Evolutionary conservation across 2,329 filamentous ascomycete genomes (phyloP), one percentile per base, ranked within the genome.

Genomic region (Trichophyton equinum): DNA sequence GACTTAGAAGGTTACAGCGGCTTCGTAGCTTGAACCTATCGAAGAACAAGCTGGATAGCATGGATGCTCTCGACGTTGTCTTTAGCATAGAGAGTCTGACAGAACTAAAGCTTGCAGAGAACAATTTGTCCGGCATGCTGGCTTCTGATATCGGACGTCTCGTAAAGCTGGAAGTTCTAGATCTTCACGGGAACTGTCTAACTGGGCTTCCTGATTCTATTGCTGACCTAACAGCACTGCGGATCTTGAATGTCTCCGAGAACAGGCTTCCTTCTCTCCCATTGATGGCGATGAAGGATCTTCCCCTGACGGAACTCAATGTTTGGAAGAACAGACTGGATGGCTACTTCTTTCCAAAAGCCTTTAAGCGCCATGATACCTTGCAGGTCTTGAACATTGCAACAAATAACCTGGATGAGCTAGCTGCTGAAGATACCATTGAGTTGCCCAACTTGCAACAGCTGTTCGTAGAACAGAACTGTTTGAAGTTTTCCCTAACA

Each of bases 11-110:
- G 58, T 78, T 97, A 42, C 80, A 85, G 57, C 78, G 86, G 63
- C 79, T 99, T 60, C 91, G 89, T 1, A 86, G 83, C 2, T 77
- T 99, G 57, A 96, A 97, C 67, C 73, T 99, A 68, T 88, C 90
- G 5, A 86, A 89, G 60, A 97, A 97, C 68, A 84, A 85, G 61
- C 82, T 99, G 27, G 80, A 81, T 1, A 89, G 53, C 40, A 63
- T 89, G 69, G 80, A 84, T 58, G 82, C 83, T 55, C 77, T 96
- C 4, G 83, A 89, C 22, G 78, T 89, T 0, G 83, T 97, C 36
- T 80, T 84, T 13, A 85, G 94, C 68, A 85, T 96, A 60, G 74
- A 76, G 0, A 81, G 82, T 1, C 76, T 99, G 1, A 83, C 85
- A 38, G 91, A 96, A 67, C 77, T 99, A 13, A 92, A 87, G 68